Evolutionary conservation across 2,329 filamentous ascomycete genomes (phyloP), one percentile per base, ranked within the genome.

Genomic region (Diplodia mutila): DNA sequence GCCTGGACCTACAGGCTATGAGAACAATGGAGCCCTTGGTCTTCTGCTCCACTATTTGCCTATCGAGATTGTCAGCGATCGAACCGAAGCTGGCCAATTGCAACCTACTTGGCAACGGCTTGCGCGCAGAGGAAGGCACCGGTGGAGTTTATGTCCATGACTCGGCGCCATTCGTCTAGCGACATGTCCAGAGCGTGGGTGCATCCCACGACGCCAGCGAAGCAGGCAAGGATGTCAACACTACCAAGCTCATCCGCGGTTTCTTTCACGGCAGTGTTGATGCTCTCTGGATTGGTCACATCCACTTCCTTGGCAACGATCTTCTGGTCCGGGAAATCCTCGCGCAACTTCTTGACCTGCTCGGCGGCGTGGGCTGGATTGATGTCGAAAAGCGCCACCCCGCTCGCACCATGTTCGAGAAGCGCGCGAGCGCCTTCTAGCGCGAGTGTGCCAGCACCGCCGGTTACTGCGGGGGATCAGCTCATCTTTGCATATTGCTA

Each of bases 111-210:
- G 4, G 84, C 86, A 0, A 82, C 82, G 5, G 90, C 90, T 71
- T 91, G 90, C 0, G 91, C 90, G 71, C 87, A 88, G 18, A 93
- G 80, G 72, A 92, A 94, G 0, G 85, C 81, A 0, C 91, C 91
- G 0, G 89, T 91, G 1, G 89, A 86, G 74, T 94, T 94, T 74
- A 93, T 85, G 67, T 92, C 90, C 23, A 93, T 73, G 0, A 90
- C 85, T 32, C 84, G 83, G 7, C 87, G 84, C 85, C 87, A 93
- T 70, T 90, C 82, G 1, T 82, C 79, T 0, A 84, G 77, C 0
- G 82, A 78, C 80, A 89, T 87, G 1, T 89, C 86, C 0, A 90
- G 76, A 0, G 90, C 86, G 69, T 87, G 85, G 0, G 84, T 81
- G 70, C 86, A 90, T 46, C 83, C 84, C 0, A 92, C 90, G 0